Base-by-base conservation (phyloP, 768 basidiomycete species). In the Termitomyces sp. region DNA sequence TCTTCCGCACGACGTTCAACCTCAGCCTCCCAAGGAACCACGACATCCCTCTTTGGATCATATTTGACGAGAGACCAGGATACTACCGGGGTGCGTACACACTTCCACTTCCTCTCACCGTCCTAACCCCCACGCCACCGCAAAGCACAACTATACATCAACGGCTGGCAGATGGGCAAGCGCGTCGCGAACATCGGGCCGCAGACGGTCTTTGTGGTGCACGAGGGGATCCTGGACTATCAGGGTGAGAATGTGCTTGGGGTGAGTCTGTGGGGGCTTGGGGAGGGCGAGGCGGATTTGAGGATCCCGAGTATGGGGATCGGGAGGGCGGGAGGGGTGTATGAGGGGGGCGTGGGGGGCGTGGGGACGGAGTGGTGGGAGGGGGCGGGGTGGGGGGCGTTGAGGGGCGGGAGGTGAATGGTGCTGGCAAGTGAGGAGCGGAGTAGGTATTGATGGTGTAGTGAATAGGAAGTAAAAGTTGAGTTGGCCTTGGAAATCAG, bases 91-190 rank as follows among this genome's bases (percentile, higher is more conserved):
- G 62, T 63, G 27, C 6, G 57, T 57, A 12, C 5, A 5, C n/a
- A n/a, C n/a, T n/a, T n/a, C n/a, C n/a, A n/a, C n/a, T n/a, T n/a
- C n/a, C n/a, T n/a, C n/a, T n/a, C n/a, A n/a, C n/a, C n/a, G n/a
- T n/a, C n/a, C n/a, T n/a, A n/a, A n/a, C n/a, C n/a, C n/a, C n/a
- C n/a, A n/a, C n/a, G n/a, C n/a, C n/a, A n/a, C n/a, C n/a, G n/a
- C 54, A 60, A 22, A 63, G 62, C 56, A 24, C 62, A 63, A 56
- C 54, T 63, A n/a, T 63, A 63, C 56, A 50, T 63, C 12, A 63
- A 63, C 30, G 62, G 62, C 26, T 63, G 62, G 62, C 62, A 63
- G 37, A 57, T 63, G 52, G 62, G 62, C 5, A 63, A 63, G 47
- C 62, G 62, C 5, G 34, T 63, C 12, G 62, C 59, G 5, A 63